Percentiles rank a stretch among this genome's conserved stretches.
Evolutionary conservation across 495 filamentous ascomycete genomes (phyloP).

Genomic region (Penicillium ochrochloron): DNA sequence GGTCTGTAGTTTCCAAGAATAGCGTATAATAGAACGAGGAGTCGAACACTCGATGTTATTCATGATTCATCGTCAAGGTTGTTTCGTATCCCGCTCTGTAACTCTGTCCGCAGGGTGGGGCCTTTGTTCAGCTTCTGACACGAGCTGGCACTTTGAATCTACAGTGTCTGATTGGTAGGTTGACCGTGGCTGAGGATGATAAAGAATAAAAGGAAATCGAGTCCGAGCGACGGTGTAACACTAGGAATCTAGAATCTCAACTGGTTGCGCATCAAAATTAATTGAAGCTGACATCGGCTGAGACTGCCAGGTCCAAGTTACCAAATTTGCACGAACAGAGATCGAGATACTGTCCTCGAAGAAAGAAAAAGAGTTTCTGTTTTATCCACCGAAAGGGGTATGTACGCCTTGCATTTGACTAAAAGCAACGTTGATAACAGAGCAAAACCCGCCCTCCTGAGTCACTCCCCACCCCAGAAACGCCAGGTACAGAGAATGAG

Average conservation of each 20-base stretch:
- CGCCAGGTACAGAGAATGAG: slow-evolving; percentile 40
- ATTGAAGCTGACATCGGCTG: slow-evolving; percentile 25
- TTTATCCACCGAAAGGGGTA: slow-evolving; percentile 30
- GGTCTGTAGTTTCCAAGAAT: slow-evolving; percentile 25
- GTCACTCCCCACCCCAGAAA: slow-evolving; percentile 42
- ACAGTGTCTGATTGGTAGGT: background rate
- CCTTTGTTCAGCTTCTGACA: slow-evolving; percentile 29
- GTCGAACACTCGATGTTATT: background rate
- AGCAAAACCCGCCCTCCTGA: slow-evolving; percentile 37
- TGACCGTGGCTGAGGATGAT: slow-evolving; percentile 7
- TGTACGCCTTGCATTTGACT: slow-evolving; percentile 41
- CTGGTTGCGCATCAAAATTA: background rate
- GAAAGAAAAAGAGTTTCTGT: background rate
- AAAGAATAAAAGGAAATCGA: background rate
- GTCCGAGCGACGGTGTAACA: slow-evolving; percentile 13
- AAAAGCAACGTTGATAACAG: slow-evolving; percentile 39
- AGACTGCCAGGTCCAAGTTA: background rate
- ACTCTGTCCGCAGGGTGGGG: slow-evolving; percentile 18
- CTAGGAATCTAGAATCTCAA: background rate
- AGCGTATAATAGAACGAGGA: background rate
- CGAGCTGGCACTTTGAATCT: background rate
- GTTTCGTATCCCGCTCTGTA: background rate
- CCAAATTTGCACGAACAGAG: background rate
- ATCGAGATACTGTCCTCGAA: background rate
- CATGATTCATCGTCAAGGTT: background rate